These are phyloP conservation scores for Cyphellophora europaea DNA, from an alignment of 2,329 filamentous ascomycete species.

Conservation along the genomic window DNA sequence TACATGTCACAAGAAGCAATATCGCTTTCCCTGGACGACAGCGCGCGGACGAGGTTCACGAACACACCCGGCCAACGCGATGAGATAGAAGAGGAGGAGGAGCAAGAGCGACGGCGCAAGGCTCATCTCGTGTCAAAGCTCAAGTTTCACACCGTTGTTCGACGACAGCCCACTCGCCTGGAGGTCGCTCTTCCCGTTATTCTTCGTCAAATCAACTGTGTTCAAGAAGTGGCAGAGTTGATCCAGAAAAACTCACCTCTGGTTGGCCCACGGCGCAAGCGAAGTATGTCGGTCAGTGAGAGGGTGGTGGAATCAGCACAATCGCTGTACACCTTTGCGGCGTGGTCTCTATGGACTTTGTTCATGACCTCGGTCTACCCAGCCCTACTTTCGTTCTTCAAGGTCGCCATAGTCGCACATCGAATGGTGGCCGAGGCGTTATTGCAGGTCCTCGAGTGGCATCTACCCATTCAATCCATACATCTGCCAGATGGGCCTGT, in stretches of 20 bases:
- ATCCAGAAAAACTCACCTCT: constrained; percentile 85
- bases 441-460: constrained; percentile 74
- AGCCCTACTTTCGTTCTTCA: constrained; percentile 60
- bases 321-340: constrained; percentile 43
- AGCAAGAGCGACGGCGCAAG: constrained; percentile 55
- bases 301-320: constrained; percentile 87
- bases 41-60: constrained; percentile 10
- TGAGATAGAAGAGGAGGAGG: constrained; percentile 63
- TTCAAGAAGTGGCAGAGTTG: constrained; percentile 75
- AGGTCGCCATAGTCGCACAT: constrained; percentile 70
- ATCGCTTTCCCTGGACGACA: constrained; percentile 59
- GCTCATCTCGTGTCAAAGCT: constrained; percentile 72
- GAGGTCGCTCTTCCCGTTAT: constrained; percentile 73
- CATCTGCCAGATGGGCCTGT: constrained; percentile 11
- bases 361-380: constrained; percentile 70
- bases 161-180: constrained; percentile 67
- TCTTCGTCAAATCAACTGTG: constrained; percentile 92
- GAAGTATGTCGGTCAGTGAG: constrained; percentile 86
- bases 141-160: constrained; percentile 74
- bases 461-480: constrained; percentile 25
- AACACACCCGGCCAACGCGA: constrained; percentile 20
- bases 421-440: constrained; percentile 72
- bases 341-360: constrained; percentile 50
- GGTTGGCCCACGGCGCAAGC: constrained; percentile 69
- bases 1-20: constrained; percentile 91